These are phyloP conservation scores for Amphibolis antarctica DNA, from an alignment of 106 monocot genomes.

Conservation along the genomic window DNA sequence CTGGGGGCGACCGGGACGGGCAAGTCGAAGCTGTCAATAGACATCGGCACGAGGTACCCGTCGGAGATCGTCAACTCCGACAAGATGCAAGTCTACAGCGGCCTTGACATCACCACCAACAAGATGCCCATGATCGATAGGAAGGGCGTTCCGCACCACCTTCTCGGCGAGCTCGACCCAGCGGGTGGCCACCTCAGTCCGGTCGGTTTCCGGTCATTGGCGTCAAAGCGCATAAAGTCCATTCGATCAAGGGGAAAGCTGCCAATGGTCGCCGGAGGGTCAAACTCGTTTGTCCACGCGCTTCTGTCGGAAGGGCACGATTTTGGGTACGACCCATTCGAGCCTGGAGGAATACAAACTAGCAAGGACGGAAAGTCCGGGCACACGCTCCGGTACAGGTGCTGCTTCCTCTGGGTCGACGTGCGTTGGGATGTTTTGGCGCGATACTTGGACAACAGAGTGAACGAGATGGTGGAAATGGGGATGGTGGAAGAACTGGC, in stretches of 20 bases:
- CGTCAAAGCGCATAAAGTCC: conserved; percentile 12
- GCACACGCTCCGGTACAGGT: conserved; percentile 19
- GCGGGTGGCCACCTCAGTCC: conserved; percentile 40
- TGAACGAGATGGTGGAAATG: conserved; percentile 63
- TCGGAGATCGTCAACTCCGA: conserved; percentile 77
- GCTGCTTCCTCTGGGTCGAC: conserved; percentile 77
- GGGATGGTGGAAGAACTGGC: conserved; percentile 85
- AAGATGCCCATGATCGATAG: conserved; percentile 49
- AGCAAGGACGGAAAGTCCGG: background rate
- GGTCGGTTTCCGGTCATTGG: conserved; percentile 32
- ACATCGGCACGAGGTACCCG: conserved; percentile 29
- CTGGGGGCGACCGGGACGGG: conserved; percentile 92
- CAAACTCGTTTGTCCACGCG: conserved; percentile 71
- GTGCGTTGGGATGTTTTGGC: conserved; percentile 31
- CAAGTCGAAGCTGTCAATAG: conserved; percentile 74
- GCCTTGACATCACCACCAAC: conserved; percentile 86
- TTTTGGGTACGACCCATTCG: background rate
- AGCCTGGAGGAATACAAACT: too few relatives aligned
- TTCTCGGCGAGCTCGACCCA: conserved; percentile 53
- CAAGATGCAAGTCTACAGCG: conserved; percentile 78
- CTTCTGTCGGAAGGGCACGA: conserved; percentile 22
- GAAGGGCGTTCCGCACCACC: conserved; percentile 60
- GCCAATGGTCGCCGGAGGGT: conserved; percentile 74
- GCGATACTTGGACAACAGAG: conserved; percentile 58
- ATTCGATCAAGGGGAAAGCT: conserved; percentile 26